Evolutionary conservation across 2,329 filamentous ascomycete genomes (phyloP).

Genomic region (Apiospora hydei): DNA sequence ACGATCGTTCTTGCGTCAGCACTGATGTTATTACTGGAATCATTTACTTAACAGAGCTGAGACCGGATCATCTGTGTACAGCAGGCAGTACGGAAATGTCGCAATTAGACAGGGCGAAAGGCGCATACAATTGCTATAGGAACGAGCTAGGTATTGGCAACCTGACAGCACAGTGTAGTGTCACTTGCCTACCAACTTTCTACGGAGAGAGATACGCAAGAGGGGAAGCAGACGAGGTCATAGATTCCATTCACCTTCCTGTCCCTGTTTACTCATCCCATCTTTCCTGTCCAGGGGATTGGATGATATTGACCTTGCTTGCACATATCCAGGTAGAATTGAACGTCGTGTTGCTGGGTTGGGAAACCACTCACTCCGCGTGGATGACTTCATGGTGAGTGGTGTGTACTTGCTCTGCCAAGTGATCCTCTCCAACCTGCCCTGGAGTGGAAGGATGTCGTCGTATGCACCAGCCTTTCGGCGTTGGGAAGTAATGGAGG

Average conservation of each 20-base stretch:
- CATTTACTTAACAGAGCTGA: too few species aligned
- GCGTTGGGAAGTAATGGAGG: background rate
- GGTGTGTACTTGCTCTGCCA: background rate
- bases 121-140: background rate
- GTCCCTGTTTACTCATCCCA: background rate
- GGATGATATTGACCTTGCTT: background rate
- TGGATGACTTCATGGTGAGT: background rate
- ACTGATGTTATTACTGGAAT: too few species aligned
- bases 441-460: background rate
- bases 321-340: background rate
- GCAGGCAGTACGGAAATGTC: background rate
- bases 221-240: background rate
- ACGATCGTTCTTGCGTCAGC: too few species aligned
- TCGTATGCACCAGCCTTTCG: background rate
- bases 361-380: background rate
- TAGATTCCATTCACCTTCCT: background rate
- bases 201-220: background rate
- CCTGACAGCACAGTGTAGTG: too few species aligned
- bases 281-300: background rate
- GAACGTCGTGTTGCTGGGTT: background rate
- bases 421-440: background rate
- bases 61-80: background rate
- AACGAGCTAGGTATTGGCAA: background rate
- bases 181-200: background rate
- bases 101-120: background rate